Evolutionary conservation across 2,329 filamentous ascomycete species (phyloP), one percentile per base, ranked within the genome.

Genomic region (Diaporthe longicolla): DNA sequence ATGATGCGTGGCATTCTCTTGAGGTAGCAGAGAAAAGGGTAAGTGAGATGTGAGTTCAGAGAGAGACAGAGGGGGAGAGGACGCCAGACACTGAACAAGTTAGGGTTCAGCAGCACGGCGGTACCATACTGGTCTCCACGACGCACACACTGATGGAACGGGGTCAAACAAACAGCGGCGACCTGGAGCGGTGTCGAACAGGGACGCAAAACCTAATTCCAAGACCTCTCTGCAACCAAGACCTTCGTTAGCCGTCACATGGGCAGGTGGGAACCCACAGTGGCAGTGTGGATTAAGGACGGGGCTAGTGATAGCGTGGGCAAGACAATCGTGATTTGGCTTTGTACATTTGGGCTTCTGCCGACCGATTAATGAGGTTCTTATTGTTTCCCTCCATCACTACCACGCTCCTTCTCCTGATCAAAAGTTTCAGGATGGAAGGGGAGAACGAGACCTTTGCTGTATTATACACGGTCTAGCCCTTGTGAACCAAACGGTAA

Each of bases 261-360:
- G 59, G 59, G 59, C 58, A 45, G 37, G 15, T 43, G 11, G 61
- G 35, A 35, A 66, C 11, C 24, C 61, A 35, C 43, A 21, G 15
- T 24, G 35, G 29, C 24, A 29, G 21, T 66, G 45, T 37, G 26
- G 21, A 54, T 26, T 54, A 26, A 26, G 26, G 7, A 40, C 48
- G 17, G 5, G n/a, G 40, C 29, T 40, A 54, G n/a, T 43, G 40
- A 43, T 13, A 45, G 21, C 21, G 13, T 19, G 59, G 24, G 35
- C 26, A 71, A 71, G 50, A 58, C 57, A 21, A 21, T 57, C 54
- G 48, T 37, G 17, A 37, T 61, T 61, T 63, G 45, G 57, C 70
- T 71, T 55, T 71, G 70, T 71, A 63, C 70, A 24, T 54, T 54
- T 37, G 35, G 48, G 45, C 24, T 52, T 63, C 45, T 71, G 61